Conservation (phyloP, 1,284 basidiomycete species). For the Malassezia dermatis region DNA sequence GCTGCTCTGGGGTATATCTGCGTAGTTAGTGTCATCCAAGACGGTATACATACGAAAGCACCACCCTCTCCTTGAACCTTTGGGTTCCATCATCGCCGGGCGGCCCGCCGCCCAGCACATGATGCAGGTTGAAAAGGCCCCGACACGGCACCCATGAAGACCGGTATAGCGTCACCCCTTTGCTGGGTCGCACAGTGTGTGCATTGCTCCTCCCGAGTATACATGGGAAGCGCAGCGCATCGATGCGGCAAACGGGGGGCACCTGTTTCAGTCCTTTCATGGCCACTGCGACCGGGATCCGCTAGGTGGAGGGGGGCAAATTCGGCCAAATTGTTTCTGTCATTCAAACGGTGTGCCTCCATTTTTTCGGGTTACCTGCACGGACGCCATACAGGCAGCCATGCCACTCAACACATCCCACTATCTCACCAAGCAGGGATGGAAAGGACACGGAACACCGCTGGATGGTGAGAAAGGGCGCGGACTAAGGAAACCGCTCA, state of each 20-base stretch:
- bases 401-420: slow-evolving; percentile 41
- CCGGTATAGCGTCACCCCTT: neutral
- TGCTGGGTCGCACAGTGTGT: neutral
- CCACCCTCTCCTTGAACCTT: slow-evolving; percentile 3
- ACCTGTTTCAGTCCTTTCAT: neutral
- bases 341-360: neutral
- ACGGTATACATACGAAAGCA: slow-evolving; percentile 4
- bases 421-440: slow-evolving; percentile 38
- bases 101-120: slow-evolving; percentile 3
- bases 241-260: neutral
- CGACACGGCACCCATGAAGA: neutral
- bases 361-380: neutral
- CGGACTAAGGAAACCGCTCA: slow-evolving; percentile 44
- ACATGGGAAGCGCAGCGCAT: neutral
- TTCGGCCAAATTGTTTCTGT: neutral
- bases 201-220: neutral
- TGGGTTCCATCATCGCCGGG: neutral
- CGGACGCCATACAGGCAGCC: neutral
- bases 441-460: slow-evolving; percentile 39
- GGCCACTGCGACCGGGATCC: neutral
- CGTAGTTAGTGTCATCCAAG: neutral
- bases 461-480: slow-evolving; percentile 36
- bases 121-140: neutral
- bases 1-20: slow-evolving; percentile 51
- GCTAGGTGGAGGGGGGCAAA: neutral